These are phyloP conservation scores for Pelargonium citronellum DNA, from an alignment of 441 rosid genomes.

Conservation along the genomic window DNA sequence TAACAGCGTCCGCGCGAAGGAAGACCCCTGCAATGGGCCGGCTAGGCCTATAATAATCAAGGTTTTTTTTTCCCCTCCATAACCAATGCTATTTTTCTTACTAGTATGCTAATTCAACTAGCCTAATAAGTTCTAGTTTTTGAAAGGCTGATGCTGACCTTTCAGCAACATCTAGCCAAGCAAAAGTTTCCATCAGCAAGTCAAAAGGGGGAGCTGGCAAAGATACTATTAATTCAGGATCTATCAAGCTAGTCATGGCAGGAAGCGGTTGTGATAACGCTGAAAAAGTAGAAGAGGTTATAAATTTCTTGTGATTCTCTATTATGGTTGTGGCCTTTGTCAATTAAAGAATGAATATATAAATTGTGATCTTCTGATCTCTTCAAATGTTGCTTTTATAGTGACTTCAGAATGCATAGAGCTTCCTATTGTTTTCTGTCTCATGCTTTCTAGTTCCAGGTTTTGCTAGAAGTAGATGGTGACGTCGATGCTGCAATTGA, in stretches of 20 bases:
- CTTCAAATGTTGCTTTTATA: background rate
- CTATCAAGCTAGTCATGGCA: constrained; percentile 64
- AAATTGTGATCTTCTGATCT: background rate
- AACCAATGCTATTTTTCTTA: background rate
- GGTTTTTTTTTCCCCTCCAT: constrained; percentile 34
- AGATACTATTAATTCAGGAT: constrained; percentile 36
- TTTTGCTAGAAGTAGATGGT: constrained; percentile 63
- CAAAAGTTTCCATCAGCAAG: constrained; percentile 46
- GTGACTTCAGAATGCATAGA: background rate
- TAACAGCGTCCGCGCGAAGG: constrained; percentile 67
- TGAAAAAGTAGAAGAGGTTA: constrained; percentile 68
- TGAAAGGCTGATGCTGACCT: constrained; percentile 88
- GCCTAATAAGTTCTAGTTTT: constrained; percentile 48
- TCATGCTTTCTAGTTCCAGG: constrained; percentile 36
- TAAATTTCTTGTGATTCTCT: constrained; percentile 3
- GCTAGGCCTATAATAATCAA: constrained; percentile 61
- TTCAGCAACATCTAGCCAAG: constrained; percentile 59
- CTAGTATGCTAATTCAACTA: constrained; percentile 15
- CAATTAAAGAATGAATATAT: background rate
- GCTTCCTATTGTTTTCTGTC: constrained; percentile 12
- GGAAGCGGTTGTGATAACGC: constrained; percentile 66
- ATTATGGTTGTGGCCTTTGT: constrained; percentile 8
- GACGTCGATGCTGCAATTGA: constrained; percentile 82
- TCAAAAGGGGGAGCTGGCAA: constrained; percentile 32
- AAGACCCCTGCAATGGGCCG: constrained; percentile 68